Evolutionary conservation across 345 rosid genomes (phyloP).

Genomic region (Linum tenue): DNA sequence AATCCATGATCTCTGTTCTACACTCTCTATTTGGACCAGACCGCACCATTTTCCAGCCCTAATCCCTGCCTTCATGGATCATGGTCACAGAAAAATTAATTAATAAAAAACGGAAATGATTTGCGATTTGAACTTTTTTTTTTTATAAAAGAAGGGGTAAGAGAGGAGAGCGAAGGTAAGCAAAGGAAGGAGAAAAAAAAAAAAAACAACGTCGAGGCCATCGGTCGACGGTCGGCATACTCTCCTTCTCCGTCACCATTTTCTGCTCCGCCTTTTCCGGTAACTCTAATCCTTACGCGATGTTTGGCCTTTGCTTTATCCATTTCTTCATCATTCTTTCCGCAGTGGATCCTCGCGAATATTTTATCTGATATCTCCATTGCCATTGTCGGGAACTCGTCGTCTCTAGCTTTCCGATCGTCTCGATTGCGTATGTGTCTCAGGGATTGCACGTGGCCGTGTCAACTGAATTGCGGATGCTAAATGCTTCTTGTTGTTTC

Average conservation of each 20-base stretch:
- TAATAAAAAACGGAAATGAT: too few species aligned
- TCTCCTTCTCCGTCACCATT: not conserved
- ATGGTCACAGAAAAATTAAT: too few species aligned
- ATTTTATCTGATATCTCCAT: not conserved
- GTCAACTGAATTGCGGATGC: not conserved
- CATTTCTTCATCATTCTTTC: not conserved
- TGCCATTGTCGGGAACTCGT: not conserved
- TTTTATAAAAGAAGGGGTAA: not conserved
- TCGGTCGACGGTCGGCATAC: not conserved
- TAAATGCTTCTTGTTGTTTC: not conserved
- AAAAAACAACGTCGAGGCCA: not conserved
- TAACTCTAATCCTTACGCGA: not conserved
- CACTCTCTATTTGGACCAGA: too few species aligned
- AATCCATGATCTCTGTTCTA: too few species aligned
- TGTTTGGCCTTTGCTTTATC: too few species aligned
- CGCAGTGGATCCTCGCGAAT: not conserved
- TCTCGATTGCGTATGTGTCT: not conserved
- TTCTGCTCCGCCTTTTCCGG: not conserved
- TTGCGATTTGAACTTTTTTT: not conserved
- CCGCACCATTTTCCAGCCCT: too few species aligned
- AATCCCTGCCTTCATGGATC: too few species aligned
- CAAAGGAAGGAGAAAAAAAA: not conserved
- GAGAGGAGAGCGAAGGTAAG: not conserved
- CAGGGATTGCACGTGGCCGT: not conserved
- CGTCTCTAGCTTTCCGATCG: too few species aligned